Conservation (phyloP, 371 early-diverging fungal genomes). For the Mucor sp. region DNA sequence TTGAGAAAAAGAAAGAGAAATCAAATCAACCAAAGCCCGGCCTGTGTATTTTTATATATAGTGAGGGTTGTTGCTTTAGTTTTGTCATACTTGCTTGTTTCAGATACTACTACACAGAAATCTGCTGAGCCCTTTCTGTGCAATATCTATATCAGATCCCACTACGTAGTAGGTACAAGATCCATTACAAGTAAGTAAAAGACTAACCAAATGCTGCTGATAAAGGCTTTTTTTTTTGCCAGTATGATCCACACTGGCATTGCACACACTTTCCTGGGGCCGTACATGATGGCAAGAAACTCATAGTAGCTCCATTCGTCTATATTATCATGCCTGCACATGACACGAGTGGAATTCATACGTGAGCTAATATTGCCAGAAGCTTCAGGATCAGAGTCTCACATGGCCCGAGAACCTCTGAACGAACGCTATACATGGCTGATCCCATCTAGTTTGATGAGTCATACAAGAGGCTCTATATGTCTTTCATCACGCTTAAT, state of each 20-base stretch:
- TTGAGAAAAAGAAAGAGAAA: not conserved
- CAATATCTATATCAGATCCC: too few species aligned
- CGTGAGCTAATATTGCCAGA: not conserved
- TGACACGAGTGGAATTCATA: not conserved
- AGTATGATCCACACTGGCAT: too few species aligned
- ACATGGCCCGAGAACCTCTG: too few species aligned
- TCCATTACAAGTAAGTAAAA: too few species aligned
- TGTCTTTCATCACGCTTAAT: not conserved
- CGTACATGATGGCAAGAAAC: not conserved
- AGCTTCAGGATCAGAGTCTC: not conserved
- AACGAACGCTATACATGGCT: too few species aligned
- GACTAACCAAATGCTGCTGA: too few species aligned
- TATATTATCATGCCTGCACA: not conserved
- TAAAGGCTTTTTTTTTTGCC: too few species aligned
- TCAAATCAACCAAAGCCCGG: not conserved
- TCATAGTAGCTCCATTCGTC: not conserved
- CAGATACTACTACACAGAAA: not conserved
- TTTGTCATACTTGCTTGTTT: not conserved
- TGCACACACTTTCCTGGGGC: too few species aligned
- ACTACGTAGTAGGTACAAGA: not conserved
- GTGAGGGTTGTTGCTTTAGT: not conserved
- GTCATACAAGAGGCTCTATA: not conserved
- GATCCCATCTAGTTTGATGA: too few species aligned
- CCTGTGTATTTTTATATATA: not conserved
- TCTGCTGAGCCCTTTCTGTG: not conserved